Conservation (phyloP, 1,284 basidiomycete genomes). For the Serendipita sp. region DNA sequence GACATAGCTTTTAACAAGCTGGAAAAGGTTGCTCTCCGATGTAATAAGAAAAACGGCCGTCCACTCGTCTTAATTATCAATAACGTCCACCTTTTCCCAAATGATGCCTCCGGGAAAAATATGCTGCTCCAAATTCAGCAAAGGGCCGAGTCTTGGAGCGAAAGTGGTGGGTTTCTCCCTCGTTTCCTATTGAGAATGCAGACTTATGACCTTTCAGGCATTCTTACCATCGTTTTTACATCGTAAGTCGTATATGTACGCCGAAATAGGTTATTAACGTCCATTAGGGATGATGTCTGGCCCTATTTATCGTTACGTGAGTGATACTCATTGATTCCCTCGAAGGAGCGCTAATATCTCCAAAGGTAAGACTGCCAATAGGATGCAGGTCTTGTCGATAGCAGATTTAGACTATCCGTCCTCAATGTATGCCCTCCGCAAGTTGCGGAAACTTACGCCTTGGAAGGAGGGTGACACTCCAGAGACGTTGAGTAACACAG, state of each 20-base stretch:
- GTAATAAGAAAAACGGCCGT: constrained; percentile 38
- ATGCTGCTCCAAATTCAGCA: constrained; percentile 74
- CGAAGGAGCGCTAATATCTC: not conserved
- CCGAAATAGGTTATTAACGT: not conserved
- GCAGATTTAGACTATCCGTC: constrained; percentile 54
- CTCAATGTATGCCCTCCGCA: constrained; percentile 42
- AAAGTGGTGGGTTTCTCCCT: constrained; percentile 39
- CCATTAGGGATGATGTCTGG: constrained; percentile 61
- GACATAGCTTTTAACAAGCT: constrained; percentile 59
- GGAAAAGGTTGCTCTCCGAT: constrained; percentile 69
- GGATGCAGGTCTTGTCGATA: constrained; percentile 65
- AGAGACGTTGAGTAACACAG: constrained; percentile 34
- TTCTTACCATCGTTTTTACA: constrained; percentile 65
- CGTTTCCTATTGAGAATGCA: constrained; percentile 4
- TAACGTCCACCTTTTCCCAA: constrained; percentile 62
- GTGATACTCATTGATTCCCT: constrained; percentile 18
- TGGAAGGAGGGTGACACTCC: constrained; percentile 15
- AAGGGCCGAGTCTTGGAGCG: constrained; percentile 71
- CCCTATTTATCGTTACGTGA: constrained; percentile 51
- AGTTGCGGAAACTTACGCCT: constrained; percentile 31
- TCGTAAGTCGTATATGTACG: constrained; percentile 33
- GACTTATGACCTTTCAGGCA: constrained; percentile 31
- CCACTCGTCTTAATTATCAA: constrained; percentile 68
- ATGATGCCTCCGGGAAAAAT: constrained; percentile 62
- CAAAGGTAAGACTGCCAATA: constrained; percentile 51